Evolutionary conservation across 2,329 filamentous ascomycete genomes (phyloP).

Genomic region (Hypoxylon sp.): DNA sequence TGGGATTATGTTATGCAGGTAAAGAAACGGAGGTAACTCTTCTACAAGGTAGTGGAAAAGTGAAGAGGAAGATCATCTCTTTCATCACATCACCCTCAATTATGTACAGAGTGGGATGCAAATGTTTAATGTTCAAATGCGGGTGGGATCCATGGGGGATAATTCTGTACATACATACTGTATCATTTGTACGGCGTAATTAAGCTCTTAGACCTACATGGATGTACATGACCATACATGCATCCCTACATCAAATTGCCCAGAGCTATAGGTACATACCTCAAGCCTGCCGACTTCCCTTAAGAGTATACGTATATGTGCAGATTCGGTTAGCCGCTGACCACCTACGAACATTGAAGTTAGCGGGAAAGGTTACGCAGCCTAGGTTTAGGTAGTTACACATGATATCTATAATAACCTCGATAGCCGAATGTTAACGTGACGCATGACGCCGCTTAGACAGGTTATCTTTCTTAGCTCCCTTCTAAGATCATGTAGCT

Average conservation of each 20-base stretch:
- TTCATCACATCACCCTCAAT: constrained; percentile 27
- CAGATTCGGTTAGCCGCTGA: not conserved
- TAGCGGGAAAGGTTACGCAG: constrained; percentile 17
- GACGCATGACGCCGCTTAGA: constrained; percentile 1
- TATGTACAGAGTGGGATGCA: constrained; percentile 32
- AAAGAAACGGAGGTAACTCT: constrained; percentile 18
- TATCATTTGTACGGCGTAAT: constrained; percentile 25
- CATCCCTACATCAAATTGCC: constrained; percentile 1
- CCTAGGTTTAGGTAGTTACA: constrained; percentile 7
- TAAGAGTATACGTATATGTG: constrained; percentile 1
- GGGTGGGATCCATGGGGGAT: constrained; percentile 1
- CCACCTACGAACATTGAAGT: not conserved
- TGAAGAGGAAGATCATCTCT: constrained; percentile 29
- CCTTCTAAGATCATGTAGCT: constrained; percentile 1
- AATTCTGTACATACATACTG: constrained; percentile 2
- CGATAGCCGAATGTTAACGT: constrained; percentile 11
- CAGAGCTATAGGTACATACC: not conserved
- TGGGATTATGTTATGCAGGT: constrained; percentile 39
- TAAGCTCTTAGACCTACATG: constrained; percentile 19
- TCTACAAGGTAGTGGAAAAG: constrained; percentile 16
- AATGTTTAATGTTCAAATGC: constrained; percentile 28
- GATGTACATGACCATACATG: constrained; percentile 12
- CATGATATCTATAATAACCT: constrained; percentile 7
- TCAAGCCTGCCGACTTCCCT: not conserved
- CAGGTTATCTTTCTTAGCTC: not conserved